Base-by-base conservation (phyloP, 768 basidiomycete species). In the Gymnopilus dilepis region DNA sequence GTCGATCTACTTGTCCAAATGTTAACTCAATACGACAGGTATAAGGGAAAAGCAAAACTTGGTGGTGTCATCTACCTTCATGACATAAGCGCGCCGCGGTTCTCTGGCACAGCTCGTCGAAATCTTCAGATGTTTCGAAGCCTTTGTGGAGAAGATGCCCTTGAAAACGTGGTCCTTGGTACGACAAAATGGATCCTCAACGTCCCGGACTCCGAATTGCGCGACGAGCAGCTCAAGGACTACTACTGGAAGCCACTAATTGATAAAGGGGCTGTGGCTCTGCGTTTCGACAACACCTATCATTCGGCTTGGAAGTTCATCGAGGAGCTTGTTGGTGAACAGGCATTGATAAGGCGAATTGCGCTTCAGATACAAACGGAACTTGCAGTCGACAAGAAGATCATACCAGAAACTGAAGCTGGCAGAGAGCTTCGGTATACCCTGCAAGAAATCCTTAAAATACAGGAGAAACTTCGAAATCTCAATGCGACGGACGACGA, bases 321-420 rank as follows among this genome's bases (percentile, higher is more conserved):
- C 26, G 24, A 60, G 12, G 9, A 4, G 7, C 8, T 55, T 9
- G 4, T 55, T 15, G n/a, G n/a, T 21, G 15, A 19, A 6, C 6
- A 17, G 4, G 15, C 2, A 6, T 11, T 17, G n/a, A 38, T 11
- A 37, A 41, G 12, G 12, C n/a, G 21, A 28, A n/a, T 37, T 2
- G 22, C 34, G 2, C 42, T 62, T 31, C 40, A 57, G 51, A 65
- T 68, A 19, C 67, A 68, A 50, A 24, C 21, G 15, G 68, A 69
- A 41, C 26, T 69, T 1, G 65, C 62, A 1, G 57, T 59, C n/a
- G 38, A 55, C 17, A 34, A 41, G 28, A 65, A 61, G 48, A 41
- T 43, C 3, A 56, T 69, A 21, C 59, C 61, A 4, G 52, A 65
- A 13, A 69, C 68, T 1, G 57, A 65, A 17, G 68, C 68, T 1